Evolutionary conservation across 2,329 filamentous ascomycete genomes (phyloP).

Genomic region (Botrytis byssoidea): DNA sequence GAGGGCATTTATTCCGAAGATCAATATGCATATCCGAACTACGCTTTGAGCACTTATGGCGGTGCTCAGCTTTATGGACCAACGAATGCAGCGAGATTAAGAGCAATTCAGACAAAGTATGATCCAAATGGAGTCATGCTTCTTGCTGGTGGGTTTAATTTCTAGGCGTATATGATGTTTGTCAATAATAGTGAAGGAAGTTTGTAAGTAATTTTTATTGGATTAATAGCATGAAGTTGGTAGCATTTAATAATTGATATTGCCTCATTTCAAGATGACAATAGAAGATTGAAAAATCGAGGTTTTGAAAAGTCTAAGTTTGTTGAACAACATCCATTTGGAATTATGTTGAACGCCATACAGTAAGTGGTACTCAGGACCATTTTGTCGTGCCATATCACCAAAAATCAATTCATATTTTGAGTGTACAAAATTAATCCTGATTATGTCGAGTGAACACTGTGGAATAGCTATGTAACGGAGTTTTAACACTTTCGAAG

Average conservation of each 20-base stretch:
- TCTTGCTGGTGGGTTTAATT: constrained; percentile 27
- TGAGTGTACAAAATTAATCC: not conserved
- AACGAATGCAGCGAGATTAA: constrained; percentile 37
- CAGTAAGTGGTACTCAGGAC: not conserved
- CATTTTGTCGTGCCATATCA: not conserved
- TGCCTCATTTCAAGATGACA: not conserved
- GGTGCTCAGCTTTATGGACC: constrained; percentile 37
- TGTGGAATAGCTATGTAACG: not conserved
- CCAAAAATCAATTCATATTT: not conserved
- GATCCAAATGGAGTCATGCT: constrained; percentile 36
- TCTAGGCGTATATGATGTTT: not conserved
- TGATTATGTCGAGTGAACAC: not conserved
- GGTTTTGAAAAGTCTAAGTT: not conserved
- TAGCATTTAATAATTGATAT: not conserved
- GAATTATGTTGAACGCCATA: not conserved
- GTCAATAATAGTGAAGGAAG: not conserved
- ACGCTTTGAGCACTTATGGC: constrained; percentile 31
- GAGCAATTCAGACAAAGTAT: constrained; percentile 28
- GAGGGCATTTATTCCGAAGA: constrained; percentile 36
- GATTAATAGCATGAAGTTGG: not conserved
- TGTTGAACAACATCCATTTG: not conserved
- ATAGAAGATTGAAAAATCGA: not conserved
- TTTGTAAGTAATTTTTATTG: not conserved
- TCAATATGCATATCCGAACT: constrained; percentile 27
- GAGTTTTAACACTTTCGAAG: not conserved